These are phyloP conservation scores for Sporodiniella umbellata DNA, from an alignment of 371 early-diverging fungal genomes.

Conservation along the genomic window DNA sequence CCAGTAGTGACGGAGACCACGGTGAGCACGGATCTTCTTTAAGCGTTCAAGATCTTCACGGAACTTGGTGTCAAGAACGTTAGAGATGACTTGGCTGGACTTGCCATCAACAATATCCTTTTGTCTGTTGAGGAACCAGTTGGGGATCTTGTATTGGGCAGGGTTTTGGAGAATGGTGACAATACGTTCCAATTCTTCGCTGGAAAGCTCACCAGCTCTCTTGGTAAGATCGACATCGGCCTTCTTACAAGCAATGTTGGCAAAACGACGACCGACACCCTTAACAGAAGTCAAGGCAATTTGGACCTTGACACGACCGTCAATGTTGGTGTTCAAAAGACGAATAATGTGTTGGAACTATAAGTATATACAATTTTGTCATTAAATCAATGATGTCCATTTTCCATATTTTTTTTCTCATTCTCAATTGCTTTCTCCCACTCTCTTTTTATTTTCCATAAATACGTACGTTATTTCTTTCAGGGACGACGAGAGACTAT, in stretches of 20 bases:
- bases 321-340: conserved; percentile 99
- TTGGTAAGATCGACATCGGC: conserved; percentile 96
- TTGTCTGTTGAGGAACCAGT: conserved; percentile 98
- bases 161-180: conserved; percentile 93
- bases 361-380: too few species aligned
- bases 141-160: conserved; percentile 95
- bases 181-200: conserved; percentile 91
- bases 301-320: conserved; percentile 95
- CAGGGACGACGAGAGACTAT: conserved; percentile 88
- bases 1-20: conserved; percentile 97
- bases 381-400: too few species aligned
- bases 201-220: conserved; percentile 97
- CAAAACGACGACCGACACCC: conserved; percentile 98
- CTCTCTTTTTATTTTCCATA: too few species aligned
- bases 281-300: conserved; percentile 97
- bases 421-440: too few species aligned
- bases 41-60: conserved; percentile 97
- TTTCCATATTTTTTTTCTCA: too few species aligned
- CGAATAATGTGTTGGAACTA: conserved; percentile 99
- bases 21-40: conserved; percentile 95
- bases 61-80: conserved; percentile 92
- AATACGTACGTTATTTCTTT: conserved; percentile 68
- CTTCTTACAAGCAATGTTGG: conserved; percentile 98
- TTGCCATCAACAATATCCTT: conserved; percentile 96
- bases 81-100: conserved; percentile 92